Conservation (phyloP, 345 rosid genomes). For the Gossypium rotundifolium region DNA sequence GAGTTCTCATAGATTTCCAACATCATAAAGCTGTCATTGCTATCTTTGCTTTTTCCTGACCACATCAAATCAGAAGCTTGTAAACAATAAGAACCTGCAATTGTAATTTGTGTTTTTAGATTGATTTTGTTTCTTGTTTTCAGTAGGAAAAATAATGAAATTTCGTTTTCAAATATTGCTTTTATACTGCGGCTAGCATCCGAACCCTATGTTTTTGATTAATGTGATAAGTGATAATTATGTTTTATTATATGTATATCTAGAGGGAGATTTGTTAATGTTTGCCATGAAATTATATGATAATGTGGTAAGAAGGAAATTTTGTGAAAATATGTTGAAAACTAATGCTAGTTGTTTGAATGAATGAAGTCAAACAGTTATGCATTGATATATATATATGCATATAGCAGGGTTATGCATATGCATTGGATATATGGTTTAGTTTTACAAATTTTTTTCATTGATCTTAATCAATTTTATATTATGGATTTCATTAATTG, state of each 20-base stretch:
- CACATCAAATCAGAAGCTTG: not conserved
- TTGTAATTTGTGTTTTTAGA: not conserved
- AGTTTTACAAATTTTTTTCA: too few relatives aligned
- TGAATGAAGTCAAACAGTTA: too few relatives aligned
- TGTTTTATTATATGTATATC: not conserved
- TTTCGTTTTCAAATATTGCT: not conserved
- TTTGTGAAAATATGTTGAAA: too few relatives aligned
- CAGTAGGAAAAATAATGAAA: not conserved
- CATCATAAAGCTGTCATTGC: not conserved
- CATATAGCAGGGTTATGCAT: too few relatives aligned
- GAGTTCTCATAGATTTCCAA: not conserved
- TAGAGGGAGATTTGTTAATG: not conserved
- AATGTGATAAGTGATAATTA: too few relatives aligned
- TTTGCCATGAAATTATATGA: too few relatives aligned
- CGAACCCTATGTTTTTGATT: not conserved
- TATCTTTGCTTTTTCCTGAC: not conserved
- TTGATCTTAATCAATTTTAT: too few relatives aligned
- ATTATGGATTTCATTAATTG: not conserved
- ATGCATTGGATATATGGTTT: too few relatives aligned
- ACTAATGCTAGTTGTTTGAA: too few relatives aligned
- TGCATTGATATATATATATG: too few relatives aligned
- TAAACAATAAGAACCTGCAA: not conserved
- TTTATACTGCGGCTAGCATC: not conserved
- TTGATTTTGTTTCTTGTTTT: too few relatives aligned
- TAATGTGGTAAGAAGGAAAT: too few relatives aligned